A percentile compares a stretch with the other conserved stretches of the same genome.
Conservation (phyloP, 2,329 filamentous ascomycete genomes). For the Penicillium sp. region DNA sequence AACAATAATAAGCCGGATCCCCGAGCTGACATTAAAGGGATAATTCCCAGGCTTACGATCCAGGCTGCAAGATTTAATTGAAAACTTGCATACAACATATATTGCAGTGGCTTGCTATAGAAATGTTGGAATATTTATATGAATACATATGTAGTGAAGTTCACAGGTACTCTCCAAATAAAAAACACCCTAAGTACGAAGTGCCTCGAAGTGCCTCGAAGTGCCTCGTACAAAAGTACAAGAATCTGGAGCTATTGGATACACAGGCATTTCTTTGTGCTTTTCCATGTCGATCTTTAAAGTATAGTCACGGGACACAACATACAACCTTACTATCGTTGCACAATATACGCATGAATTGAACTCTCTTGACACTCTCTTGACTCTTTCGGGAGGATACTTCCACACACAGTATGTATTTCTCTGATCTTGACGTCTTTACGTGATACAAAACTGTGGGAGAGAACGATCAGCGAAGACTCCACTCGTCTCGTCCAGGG, state of each 20-base stretch:
- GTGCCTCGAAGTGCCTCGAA: neutral
- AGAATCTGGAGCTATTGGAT: neutral
- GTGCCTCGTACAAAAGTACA: neutral
- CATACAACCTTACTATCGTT: neutral
- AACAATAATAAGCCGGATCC: neutral
- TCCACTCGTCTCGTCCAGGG: neutral
- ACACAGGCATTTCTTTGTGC: neutral
- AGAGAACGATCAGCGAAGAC: neutral
- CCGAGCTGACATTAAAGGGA: neutral
- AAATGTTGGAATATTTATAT: neutral
- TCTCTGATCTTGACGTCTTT: neutral
- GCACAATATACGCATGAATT: neutral
- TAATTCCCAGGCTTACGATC: neutral
- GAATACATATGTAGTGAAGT: neutral
- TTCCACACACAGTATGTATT: neutral
- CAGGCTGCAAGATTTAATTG: neutral
- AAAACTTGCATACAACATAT: neutral
- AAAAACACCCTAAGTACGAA: neutral
- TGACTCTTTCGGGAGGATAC: neutral
- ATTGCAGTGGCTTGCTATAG: neutral
- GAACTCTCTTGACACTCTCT: neutral
- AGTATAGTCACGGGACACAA: neutral
- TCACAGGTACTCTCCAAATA: neutral
- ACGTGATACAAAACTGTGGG: neutral
- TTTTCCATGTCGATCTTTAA: neutral